Base-by-base conservation (phyloP, 768 basidiomycete species). In the Russula abietina region DNA sequence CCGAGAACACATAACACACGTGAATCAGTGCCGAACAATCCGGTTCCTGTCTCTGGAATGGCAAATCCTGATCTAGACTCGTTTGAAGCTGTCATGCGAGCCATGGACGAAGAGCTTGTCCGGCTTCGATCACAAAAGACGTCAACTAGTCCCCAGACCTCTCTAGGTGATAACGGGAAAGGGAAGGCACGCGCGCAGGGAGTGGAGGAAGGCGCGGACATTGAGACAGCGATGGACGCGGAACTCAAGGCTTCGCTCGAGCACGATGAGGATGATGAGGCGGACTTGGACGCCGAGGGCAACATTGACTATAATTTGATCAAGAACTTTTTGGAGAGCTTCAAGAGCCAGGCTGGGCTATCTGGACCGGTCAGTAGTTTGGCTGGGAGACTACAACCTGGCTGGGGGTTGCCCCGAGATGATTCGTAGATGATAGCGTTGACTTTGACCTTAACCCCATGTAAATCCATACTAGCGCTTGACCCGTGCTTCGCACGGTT, bases 281-380 rank as follows among this genome's bases (percentile, higher is more conserved):
- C 78, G 32, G 77, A 76, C 48, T 79, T 74, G n/a, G 78, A 75
- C 2, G 76, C 76, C 12, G 77, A 74, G 28, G 71, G 68, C n/a
- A 74, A 79, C 41, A 79, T 83, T 70, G 93, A 99, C 72, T 97
- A 95, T 73, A 86, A 86, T 68, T 76, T 98, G 69, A 96, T 98
- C 78, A 96, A 93, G 75, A 96, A 97, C 73, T 94, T 99, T 73
- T 74, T 98, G 73, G 93, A 97, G 77, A 96, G 93, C 74, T 98
- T 92, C 79, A 93, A 91, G 72, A 87, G 87, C 65, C 97, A 99
- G 71, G 89, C 72, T 9, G 97, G 97, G 26, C 74, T 91, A 55
- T 84, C 91, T 28, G 97, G 97, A 1, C 97, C 95, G 26, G 95
- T 97, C 16, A 82, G 95, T 57, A 97, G 87, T 70, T 76, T 99